Evolutionary conservation across 2,329 filamentous ascomycete genomes (phyloP).

Genomic region (Pseudogymnoascus sp.): DNA sequence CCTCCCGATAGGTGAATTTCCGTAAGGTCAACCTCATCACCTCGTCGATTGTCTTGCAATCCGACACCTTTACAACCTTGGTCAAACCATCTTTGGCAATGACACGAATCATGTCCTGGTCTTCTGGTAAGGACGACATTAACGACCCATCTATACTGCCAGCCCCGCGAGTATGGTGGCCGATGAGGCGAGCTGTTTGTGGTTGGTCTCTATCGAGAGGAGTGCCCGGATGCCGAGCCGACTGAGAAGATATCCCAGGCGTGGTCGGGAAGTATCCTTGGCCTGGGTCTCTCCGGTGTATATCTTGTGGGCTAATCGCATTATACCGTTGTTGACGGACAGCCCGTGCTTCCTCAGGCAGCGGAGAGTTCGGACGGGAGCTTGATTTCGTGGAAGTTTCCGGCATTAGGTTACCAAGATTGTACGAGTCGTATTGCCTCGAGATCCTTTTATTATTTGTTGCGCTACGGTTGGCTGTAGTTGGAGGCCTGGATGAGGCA

Average conservation of each 20-base stretch:
- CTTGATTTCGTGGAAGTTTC: slow-evolving; percentile 43
- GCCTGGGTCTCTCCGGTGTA: slow-evolving; percentile 40
- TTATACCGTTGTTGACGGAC: slow-evolving; percentile 45
- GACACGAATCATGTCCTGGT: slow-evolving; percentile 84
- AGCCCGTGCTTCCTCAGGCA: slow-evolving; percentile 19
- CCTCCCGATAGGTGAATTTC: slow-evolving; percentile 81
- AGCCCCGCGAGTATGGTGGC: slow-evolving; percentile 67
- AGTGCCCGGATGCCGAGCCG: slow-evolving; percentile 49
- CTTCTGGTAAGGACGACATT: slow-evolving; percentile 75
- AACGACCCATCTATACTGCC: slow-evolving; percentile 80
- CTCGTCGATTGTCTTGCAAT: slow-evolving; percentile 85
- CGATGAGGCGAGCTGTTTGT: slow-evolving; percentile 54
- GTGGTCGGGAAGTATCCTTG: slow-evolving; percentile 44
- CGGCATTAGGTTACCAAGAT: slow-evolving; percentile 20
- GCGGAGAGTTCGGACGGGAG: slow-evolving; percentile 66
- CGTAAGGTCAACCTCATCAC: slow-evolving; percentile 82
- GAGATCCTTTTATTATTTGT: slow-evolving; percentile 57
- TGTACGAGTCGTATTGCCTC: slow-evolving; percentile 36
- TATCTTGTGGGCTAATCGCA: slow-evolving; percentile 49
- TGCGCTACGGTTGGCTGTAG: slow-evolving; percentile 41
- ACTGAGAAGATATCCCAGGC: slow-evolving; percentile 41
- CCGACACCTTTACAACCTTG: slow-evolving; percentile 87
- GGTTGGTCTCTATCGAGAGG: slow-evolving; percentile 48
- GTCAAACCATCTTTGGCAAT: slow-evolving; percentile 88
- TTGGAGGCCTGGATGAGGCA: slow-evolving; percentile 55